phyloP scores from a whole-genome alignment of 73 alveolate genomes.

The Uronychia binucleata region DNA sequence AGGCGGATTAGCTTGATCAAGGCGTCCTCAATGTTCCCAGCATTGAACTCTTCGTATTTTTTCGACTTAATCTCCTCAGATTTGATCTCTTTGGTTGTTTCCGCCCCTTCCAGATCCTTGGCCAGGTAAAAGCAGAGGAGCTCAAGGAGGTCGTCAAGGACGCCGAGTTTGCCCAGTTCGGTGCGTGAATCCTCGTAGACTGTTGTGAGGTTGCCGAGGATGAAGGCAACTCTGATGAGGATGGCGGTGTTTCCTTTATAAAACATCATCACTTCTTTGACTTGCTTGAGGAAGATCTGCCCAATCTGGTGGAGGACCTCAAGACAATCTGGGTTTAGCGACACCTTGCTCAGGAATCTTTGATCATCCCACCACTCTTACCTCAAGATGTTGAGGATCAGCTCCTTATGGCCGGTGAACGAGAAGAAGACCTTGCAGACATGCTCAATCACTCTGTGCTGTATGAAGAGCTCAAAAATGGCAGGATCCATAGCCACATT shows the following conservation, averaged over 20 bases:
- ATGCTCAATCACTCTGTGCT: slow-evolving; percentile 12
- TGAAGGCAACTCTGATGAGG: slow-evolving; percentile 60
- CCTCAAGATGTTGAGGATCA: slow-evolving; percentile 50
- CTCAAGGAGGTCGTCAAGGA: not conserved
- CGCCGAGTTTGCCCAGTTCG: not conserved
- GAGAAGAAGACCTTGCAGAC: slow-evolving; percentile 16
- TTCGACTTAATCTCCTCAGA: not conserved
- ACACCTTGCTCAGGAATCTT: slow-evolving; percentile 51
- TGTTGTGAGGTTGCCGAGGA: slow-evolving; percentile 73
- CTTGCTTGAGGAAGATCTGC: not conserved
- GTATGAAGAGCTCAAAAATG: slow-evolving; percentile 16
- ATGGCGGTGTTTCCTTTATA: not conserved
- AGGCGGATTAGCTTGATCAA: slow-evolving; percentile 63
- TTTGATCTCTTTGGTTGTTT: not conserved
- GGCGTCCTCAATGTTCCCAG: slow-evolving; percentile 54
- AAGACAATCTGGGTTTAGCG: slow-evolving; percentile 46
- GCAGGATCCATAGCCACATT: slow-evolving; percentile 56
- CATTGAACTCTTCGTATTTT: slow-evolving; percentile 7
- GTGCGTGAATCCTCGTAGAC: slow-evolving; percentile 51
- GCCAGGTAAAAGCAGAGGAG: not conserved
- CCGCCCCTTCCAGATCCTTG: not conserved
- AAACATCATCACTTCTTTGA: not conserved
- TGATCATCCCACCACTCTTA: too few species aligned
- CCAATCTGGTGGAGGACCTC: slow-evolving; percentile 16
- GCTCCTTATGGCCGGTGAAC: slow-evolving; percentile 53